Evolutionary conservation across 2,329 filamentous ascomycete genomes (phyloP).

Genomic region (Trematosphaeria pertusa): DNA sequence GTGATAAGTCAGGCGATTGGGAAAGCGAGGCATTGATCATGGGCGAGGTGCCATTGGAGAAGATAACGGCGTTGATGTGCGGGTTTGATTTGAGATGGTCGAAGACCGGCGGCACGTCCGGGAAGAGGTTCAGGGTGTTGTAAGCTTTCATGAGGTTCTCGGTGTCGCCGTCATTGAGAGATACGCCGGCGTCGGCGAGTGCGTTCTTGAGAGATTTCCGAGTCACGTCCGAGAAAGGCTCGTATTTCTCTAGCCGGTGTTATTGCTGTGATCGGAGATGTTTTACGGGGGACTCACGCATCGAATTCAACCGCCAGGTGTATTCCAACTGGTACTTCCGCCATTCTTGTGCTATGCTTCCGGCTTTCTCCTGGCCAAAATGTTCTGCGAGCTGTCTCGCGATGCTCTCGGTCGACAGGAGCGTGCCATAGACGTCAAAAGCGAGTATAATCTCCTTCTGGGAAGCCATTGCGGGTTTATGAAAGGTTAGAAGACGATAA

Average conservation of each 20-base stretch:
- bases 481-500: too few species aligned
- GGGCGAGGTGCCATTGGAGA: conserved; percentile 71
- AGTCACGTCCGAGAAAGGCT: conserved; percentile 69
- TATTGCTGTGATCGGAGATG: neutral
- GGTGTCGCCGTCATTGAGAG: conserved; percentile 54
- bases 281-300: conserved; percentile 61
- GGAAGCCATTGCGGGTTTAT: too few species aligned
- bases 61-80: conserved; percentile 64
- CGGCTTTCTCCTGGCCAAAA: conserved; percentile 65
- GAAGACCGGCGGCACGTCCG: conserved; percentile 66
- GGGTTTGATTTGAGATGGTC: conserved; percentile 28
- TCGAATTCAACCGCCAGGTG: conserved; percentile 77
- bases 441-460: conserved; percentile 62
- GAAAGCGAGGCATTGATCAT: conserved; percentile 70
- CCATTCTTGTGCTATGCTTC: conserved; percentile 66
- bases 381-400: conserved; percentile 63
- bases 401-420: conserved; percentile 76
- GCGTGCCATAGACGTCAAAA: conserved; percentile 78
- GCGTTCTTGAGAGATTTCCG: conserved; percentile 68
- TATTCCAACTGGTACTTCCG: conserved; percentile 77
- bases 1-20: conserved; percentile 62
- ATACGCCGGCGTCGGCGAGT: conserved; percentile 62
- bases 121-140: conserved; percentile 68
- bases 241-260: conserved; percentile 60
- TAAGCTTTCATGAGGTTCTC: conserved; percentile 68